Evolutionary conservation across 805 yeast species (phyloP), one percentile per base, ranked within the genome.

Genomic region (Metschnikowia koreensis): DNA sequence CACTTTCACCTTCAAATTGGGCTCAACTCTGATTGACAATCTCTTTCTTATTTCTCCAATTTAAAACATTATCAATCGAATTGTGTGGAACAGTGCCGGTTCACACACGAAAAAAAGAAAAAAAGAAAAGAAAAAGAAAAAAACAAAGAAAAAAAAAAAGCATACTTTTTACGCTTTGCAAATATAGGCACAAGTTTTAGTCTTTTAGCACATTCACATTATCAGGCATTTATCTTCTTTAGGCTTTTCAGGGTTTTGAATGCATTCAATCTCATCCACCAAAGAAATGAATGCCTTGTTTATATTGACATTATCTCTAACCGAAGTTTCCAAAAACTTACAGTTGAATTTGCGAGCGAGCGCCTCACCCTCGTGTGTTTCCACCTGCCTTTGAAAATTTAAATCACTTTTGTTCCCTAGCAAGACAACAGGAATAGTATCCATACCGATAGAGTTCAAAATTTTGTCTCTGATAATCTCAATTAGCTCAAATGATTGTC

Each of bases 401-500:
- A 60, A 49, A 43, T 60, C 63, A 38, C 59, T 47, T 50, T 60
- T 60, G 44, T 60, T 60, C 3, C 61, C 63, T 29, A 60, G 58
- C 47, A 80, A 67, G 11, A 79, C 74, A 68, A 80, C 67, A 1
- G 83, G 83, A 7, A 75, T 69, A 36, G 69, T 67, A 46, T 77
- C 80, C 44, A 70, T 68, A 5, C 83, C 83, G 31, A 80, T 75
- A 15, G 84, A 80, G 61, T 89, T 90, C 53, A 89, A 72, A 48
- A 91, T 84, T 75, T 90, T 90, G 66, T 89, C 97, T 64, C 96
- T 79, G 38, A 92, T 86, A 40, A 86, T 76, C 51, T 81, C 83
- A 45, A 91, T 74, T 68, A 89, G 77, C 47, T 88, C 94, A 66
- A 91, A 89, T 16, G 93, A 84, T 54, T 83, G 81, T 60, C 87